Percentiles rank a stretch among this genome's conserved stretches.
phyloP scores from a whole-genome alignment of 169 alveolate species.

The Eimeria falciformis region DNA sequence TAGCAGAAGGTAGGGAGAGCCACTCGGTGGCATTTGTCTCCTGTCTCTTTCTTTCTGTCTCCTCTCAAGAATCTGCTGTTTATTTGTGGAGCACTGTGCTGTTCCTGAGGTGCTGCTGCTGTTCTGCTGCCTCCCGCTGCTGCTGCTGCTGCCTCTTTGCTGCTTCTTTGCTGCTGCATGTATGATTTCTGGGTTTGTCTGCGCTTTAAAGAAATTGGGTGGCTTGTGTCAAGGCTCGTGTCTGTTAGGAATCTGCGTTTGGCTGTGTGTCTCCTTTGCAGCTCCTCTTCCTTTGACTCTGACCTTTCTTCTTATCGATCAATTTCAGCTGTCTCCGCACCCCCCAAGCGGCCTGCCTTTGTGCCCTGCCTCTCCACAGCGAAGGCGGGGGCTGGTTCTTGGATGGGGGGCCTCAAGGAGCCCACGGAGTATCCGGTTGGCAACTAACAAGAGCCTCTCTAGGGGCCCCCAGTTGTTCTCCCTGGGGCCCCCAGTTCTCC shows the following conservation, averaged over 20 bases:
- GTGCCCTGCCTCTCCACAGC: conserved; percentile 52
- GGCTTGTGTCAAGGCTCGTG: too few species aligned
- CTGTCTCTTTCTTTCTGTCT: neutral
- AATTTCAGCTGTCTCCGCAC: conserved; percentile 10
- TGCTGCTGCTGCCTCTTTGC: conserved; percentile 27
- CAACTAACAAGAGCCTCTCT: neutral
- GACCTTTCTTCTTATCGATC: conserved; percentile 31
- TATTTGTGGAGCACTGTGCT: too few species aligned
- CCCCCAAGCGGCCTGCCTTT: conserved; percentile 41
- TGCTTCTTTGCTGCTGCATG: neutral
- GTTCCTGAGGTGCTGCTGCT: conserved; percentile 4
- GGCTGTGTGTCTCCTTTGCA: too few species aligned
- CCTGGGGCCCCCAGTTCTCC: neutral
- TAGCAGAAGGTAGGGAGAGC: conserved; percentile 7
- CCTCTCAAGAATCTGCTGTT: neutral
- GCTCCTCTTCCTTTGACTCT: conserved; percentile 21
- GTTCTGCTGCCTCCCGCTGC: neutral
- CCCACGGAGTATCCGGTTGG: conserved; percentile 63
- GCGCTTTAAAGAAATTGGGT: too few species aligned
- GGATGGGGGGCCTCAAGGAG: conserved; percentile 66
- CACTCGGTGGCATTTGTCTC: neutral
- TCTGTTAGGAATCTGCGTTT: too few species aligned
- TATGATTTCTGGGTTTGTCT: neutral
- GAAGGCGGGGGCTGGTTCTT: conserved; percentile 64
- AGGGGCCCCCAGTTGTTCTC: neutral